Base-by-base conservation (phyloP, 305 asterid species). In the Solanum hybrid region DNA sequence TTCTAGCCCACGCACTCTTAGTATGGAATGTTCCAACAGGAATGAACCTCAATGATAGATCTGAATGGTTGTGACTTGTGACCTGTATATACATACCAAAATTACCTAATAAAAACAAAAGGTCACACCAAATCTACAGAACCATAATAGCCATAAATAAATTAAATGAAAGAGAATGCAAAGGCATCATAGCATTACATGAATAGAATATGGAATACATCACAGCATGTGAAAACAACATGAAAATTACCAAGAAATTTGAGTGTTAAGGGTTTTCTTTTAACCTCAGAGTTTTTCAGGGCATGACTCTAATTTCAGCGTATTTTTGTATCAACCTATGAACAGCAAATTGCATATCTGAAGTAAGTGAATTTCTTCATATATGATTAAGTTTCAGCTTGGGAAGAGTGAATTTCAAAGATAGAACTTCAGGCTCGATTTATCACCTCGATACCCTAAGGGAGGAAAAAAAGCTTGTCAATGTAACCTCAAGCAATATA, bases 1-100 rank as follows among this genome's bases (percentile, higher is more conserved):
- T 29, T 33, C 89, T 29, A 74, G 39, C 74, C 85, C 73, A 11
- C 85, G 1, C 28, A 87, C 46, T 87, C 42, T 77, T 87, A 87
- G 10, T 87, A 73, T 74, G 71, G 89, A 87, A 33, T 20, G 42
- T 73, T 87, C 89, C 74, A 87, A 87, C 71, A 39, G 24, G n/a
- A 42, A 37, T 39, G 67, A 39, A 73, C 89, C 89, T 87, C 71
- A 87, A 39, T 39, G 4, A 87, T 29, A 87, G 85, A 87, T 87
- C 85, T 46, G 88, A 42, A 85, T 51, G 76, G 33, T 57, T 57
- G 42, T 51, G 88, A 31, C 20, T 51, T 57, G 42, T 51, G 88
- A 57, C 20, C 33, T 31, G 88, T 20, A 31, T 11, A 85, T 31
- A 33, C 76, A 85, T 57, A 18, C 73, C 22, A 28, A 51, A 39